Evolutionary conservation across 768 basidiomycete species (phyloP).

Genomic region (Tricholoma furcatifolium): DNA sequence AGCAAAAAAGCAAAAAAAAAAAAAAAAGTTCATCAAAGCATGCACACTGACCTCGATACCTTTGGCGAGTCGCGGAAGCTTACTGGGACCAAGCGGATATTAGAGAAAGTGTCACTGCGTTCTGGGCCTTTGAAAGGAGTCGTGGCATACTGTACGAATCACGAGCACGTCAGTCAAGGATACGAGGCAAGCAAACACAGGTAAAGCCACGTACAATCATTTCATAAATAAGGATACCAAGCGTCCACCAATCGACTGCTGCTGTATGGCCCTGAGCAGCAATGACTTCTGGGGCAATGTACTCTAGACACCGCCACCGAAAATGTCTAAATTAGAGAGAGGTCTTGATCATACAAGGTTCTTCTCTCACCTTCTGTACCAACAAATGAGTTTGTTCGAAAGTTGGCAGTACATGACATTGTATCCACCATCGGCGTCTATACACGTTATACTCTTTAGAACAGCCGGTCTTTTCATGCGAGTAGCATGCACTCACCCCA

Average conservation of each 20-base stretch:
- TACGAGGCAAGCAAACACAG: conserved; percentile 27
- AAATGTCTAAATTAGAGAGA: conserved; percentile 22
- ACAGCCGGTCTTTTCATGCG: conserved; percentile 12
- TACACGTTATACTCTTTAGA: conserved; percentile 9
- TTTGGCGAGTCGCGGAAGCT: conserved; percentile 85
- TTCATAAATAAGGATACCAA: conserved; percentile 98
- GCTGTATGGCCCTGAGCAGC: conserved; percentile 95
- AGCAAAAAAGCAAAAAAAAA: background rate
- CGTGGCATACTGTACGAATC: conserved; percentile 76
- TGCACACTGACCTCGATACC: conserved; percentile 61
- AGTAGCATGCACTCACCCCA: conserved; percentile 58
- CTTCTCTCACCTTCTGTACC: conserved; percentile 86
- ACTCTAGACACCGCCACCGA: conserved; percentile 58
- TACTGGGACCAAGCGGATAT: conserved; percentile 86
- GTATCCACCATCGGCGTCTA: conserved; percentile 95
- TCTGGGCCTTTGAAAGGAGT: conserved; percentile 98
- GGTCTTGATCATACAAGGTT: conserved; percentile 19
- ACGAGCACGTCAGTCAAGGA: conserved; percentile 35
- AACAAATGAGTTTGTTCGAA: conserved; percentile 98
- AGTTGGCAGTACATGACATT: conserved; percentile 94
- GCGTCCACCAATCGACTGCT: conserved; percentile 99
- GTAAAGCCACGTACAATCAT: conserved; percentile 81
- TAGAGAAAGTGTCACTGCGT: conserved; percentile 94
- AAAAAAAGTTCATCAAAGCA: conserved; percentile 14
- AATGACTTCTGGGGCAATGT: conserved; percentile 99